A percentile compares a stretch with the other conserved stretches of the same genome.
These are phyloP conservation scores for Sporisorium graminicola DNA, from an alignment of 1,284 basidiomycete genomes.

Conservation along the genomic window DNA sequence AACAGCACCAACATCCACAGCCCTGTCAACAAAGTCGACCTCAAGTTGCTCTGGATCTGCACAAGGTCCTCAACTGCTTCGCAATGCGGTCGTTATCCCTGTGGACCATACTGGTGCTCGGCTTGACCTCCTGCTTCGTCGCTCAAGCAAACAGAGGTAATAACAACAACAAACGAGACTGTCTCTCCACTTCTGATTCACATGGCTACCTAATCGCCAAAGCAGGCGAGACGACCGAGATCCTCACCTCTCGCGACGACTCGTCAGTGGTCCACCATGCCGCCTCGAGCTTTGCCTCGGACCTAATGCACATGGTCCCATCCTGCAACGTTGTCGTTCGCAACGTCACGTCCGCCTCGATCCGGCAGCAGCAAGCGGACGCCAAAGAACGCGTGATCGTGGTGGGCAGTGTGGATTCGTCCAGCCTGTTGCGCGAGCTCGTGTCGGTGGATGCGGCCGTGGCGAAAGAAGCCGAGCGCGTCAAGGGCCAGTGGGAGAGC, in stretches of 20 bases:
- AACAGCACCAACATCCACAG: too few relatives aligned
- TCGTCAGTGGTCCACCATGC: constrained; percentile 30
- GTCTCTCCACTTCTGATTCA: constrained; percentile 9
- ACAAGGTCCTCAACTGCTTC: too few relatives aligned
- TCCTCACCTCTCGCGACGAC: constrained; percentile 43
- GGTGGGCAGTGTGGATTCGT: constrained; percentile 14
- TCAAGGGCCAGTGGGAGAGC: constrained; percentile 24
- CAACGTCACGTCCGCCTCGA: constrained; percentile 25
- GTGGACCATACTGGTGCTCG: constrained; percentile 20
- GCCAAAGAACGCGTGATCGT: constrained; percentile 17
- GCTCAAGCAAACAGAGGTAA: background rate
- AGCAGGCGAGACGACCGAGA: constrained; percentile 31
- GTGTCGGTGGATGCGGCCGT: constrained; percentile 10
- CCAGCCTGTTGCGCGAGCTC: constrained; percentile 18
- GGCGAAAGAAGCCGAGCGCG: background rate
- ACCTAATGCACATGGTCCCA: constrained; percentile 28
- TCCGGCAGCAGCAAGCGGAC: constrained; percentile 8
- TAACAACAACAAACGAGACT: constrained; percentile 5
- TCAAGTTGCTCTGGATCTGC: too few relatives aligned
- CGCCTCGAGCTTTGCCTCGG: constrained; percentile 21
- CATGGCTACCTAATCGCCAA: constrained; percentile 24
- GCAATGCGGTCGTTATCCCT: constrained; percentile 6
- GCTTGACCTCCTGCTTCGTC: constrained; percentile 4
- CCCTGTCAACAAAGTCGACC: too few relatives aligned
- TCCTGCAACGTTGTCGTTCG: constrained; percentile 26